These are phyloP conservation scores for Quillaja saponaria DNA, from an alignment of 306 rosid genomes.

Conservation along the genomic window DNA sequence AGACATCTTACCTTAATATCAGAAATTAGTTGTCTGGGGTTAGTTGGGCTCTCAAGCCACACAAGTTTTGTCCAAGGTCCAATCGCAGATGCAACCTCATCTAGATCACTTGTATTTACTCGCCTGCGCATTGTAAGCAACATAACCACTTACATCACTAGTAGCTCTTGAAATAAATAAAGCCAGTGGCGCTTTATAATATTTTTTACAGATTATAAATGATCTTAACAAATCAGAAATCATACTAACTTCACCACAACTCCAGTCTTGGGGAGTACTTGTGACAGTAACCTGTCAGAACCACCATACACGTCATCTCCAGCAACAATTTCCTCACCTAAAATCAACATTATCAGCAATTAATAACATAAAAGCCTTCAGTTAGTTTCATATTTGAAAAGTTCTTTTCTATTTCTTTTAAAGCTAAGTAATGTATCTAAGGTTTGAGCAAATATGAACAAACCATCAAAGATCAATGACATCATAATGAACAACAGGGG, in stretches of 20 bases:
- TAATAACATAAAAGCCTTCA: slow-evolving; percentile 24
- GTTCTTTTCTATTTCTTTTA: not conserved
- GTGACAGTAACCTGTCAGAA: slow-evolving; percentile 74
- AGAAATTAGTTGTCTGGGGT: slow-evolving; percentile 73
- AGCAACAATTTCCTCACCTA: slow-evolving; percentile 92
- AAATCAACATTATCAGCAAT: slow-evolving; percentile 24
- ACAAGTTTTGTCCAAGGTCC: slow-evolving; percentile 84
- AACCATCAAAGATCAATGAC: not conserved
- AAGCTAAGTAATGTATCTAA: slow-evolving; percentile 9
- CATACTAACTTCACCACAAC: slow-evolving; percentile 78
- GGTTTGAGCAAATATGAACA: not conserved
- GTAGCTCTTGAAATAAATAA: slow-evolving; percentile 22
- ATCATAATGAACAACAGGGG: not conserved
- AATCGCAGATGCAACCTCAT: slow-evolving; percentile 82
- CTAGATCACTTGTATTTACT: slow-evolving; percentile 71
- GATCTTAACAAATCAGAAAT: slow-evolving; percentile 22
- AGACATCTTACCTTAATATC: slow-evolving; percentile 74
- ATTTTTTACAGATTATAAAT: not conserved
- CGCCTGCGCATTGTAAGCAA: slow-evolving; percentile 56
- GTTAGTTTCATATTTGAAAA: not conserved
- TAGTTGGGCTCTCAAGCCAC: slow-evolving; percentile 96
- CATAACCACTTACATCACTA: slow-evolving; percentile 25
- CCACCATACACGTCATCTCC: slow-evolving; percentile 93
- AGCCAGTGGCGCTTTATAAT: slow-evolving; percentile 11
- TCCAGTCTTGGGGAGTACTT: slow-evolving; percentile 75